phyloP scores from a whole-genome alignment of 2,329 filamentous ascomycete species.

The Botrytis hyacinthi region DNA sequence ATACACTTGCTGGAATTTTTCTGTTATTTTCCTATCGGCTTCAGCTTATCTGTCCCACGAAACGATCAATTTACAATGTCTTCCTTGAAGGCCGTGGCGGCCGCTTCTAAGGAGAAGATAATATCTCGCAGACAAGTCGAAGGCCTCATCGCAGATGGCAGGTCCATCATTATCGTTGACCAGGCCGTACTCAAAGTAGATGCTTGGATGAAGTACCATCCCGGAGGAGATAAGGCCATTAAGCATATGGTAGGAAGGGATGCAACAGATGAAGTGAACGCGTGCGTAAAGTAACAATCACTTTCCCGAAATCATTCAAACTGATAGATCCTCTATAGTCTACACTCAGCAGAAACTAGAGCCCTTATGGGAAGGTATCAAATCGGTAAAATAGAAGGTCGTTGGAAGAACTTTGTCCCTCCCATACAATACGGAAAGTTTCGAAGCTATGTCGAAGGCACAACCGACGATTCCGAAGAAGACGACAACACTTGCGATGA shows the following conservation, averaged over 20 bases:
- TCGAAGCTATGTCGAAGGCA: constrained; percentile 49
- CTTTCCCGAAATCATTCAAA: not conserved
- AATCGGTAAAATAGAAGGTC: constrained; percentile 77
- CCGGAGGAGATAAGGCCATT: constrained; percentile 88
- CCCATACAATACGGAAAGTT: constrained; percentile 89
- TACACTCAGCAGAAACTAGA: constrained; percentile 78
- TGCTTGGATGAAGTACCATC: constrained; percentile 84
- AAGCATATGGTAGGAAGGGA: constrained; percentile 90
- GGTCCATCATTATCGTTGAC: constrained; percentile 77
- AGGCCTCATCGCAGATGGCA: constrained; percentile 77
- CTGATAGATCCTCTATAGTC: constrained; percentile 47
- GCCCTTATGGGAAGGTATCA: constrained; percentile 75
- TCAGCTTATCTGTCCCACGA: not conserved
- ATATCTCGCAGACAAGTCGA: constrained; percentile 69
- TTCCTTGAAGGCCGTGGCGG: constrained; percentile 20
- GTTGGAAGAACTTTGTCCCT: constrained; percentile 84
- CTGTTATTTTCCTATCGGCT: not conserved
- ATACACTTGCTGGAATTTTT: not conserved
- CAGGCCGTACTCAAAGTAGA: constrained; percentile 82
- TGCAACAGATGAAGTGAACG: constrained; percentile 90
- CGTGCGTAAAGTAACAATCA: constrained; percentile 53
- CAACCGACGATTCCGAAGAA: constrained; percentile 39
- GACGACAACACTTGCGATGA: constrained; percentile 33
- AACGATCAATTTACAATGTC: constrained; percentile 11
- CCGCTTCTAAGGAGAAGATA: constrained; percentile 34